Evolutionary conservation across 148 eudicot species (phyloP).

Genomic region (Spergularia marina): DNA sequence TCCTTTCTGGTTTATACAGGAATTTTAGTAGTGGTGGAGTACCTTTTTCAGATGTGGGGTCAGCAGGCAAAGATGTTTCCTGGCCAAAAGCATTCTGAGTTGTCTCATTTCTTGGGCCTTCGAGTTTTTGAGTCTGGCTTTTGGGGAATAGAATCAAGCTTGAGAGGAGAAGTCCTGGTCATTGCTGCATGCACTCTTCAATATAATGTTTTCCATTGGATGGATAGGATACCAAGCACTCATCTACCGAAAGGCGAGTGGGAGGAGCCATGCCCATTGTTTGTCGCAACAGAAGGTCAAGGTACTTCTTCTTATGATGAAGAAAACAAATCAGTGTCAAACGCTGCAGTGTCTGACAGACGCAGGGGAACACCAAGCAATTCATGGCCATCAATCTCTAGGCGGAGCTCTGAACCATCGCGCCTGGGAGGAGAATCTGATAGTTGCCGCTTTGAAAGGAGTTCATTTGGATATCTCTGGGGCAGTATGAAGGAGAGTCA

Average conservation of each 20-base stretch:
- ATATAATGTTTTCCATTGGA: conserved; percentile 91
- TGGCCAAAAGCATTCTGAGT: conserved; percentile 59
- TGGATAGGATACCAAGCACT: conserved; percentile 62
- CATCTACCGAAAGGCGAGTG: conserved; percentile 44
- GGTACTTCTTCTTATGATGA: conserved; percentile 41
- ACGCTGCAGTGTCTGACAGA: conserved; percentile 27
- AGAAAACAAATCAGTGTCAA: conserved; percentile 37
- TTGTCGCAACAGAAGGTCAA: conserved; percentile 54
- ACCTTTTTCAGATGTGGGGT: conserved; percentile 98
- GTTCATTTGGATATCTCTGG: conserved; percentile 62
- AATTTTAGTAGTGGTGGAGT: conserved; percentile 62
- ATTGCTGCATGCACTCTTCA: conserved; percentile 91
- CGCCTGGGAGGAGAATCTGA: conserved; percentile 32
- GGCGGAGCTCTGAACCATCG: conserved; percentile 28
- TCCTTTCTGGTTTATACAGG: conserved; percentile 73
- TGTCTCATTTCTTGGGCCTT: conserved; percentile 70
- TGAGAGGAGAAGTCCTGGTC: conserved; percentile 84
- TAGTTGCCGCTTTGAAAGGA: conserved; percentile 35
- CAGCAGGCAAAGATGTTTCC: conserved; percentile 82
- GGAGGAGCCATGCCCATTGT: conserved; percentile 95
- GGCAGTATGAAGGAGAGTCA: conserved; percentile 81
- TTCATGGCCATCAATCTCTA: conserved; percentile 47
- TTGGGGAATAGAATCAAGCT: conserved; percentile 86
- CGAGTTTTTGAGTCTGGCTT: conserved; percentile 61
- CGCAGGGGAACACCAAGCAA: conserved; percentile 35